Evolutionary conservation across 2,329 filamentous ascomycete genomes (phyloP), one percentile per base, ranked within the genome.

Genomic region (Phialocephala subalpina): DNA sequence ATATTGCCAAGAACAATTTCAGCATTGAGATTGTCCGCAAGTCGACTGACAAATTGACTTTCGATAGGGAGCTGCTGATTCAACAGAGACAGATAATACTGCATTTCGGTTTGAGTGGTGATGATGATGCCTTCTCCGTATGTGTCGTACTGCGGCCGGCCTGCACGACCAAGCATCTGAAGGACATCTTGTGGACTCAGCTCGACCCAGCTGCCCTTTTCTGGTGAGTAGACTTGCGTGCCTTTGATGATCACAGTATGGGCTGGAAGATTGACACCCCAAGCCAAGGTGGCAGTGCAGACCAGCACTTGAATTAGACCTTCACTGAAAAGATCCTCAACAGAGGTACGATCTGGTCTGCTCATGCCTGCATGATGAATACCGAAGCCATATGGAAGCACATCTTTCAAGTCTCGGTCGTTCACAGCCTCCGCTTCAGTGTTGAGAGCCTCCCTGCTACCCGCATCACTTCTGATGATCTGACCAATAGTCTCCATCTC

Each of bases 211-310:
- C 92, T 96, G 82, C 96, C 96, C 82, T 97, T 98, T 78, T 99
- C 96, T 0, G 96, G 96, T 0, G 96, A 98, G 81, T 99, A 99
- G 22, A 99, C 91, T 76, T 97, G 94, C 0, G 96, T 99, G 63
- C 96, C 96, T 81, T 99, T 99, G 83, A 99, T 99, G 76, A 99
- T 95, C 75, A 99, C 96, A 0, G 96, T 98, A 76, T 99, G 96
- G 1, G 96, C 96, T 4, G 96, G 96, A 76, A 99, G 82, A 79
- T 99, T 99, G 77, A 99, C 96, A 88, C 96, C 96, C 96, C 96
- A 99, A 27, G 96, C 96, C 61, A 99, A 84, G n/a, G 96, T 99
- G 45, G 97, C 95, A 45, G 96, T 99, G 80, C 94, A 98, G 40
- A 98, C 95, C 59, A 99, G 88, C 1, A 99, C 96, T 77, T 97